Evolutionary conservation across 129 eudicot genomes (phyloP).

Genomic region (Chrysanthemum makinoi): DNA sequence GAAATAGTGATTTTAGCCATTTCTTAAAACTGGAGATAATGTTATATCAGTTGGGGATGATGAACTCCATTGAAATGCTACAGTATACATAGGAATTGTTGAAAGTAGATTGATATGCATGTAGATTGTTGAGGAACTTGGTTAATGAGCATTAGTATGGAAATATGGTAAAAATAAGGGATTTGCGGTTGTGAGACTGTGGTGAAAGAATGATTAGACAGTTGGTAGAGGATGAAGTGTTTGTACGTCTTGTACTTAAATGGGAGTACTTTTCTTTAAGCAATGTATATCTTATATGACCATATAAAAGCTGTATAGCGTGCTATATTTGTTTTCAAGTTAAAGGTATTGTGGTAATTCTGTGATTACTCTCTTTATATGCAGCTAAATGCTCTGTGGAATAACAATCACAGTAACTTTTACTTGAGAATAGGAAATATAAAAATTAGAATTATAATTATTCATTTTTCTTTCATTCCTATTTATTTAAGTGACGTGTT

Average conservation of each 20-base stretch:
- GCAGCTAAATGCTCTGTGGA: no score
- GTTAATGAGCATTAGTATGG: background rate
- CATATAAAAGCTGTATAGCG: no score
- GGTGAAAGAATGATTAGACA: slow-evolving; percentile 6
- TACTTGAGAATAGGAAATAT: no score
- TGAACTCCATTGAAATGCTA: slow-evolving; percentile 23
- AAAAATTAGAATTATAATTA: no score
- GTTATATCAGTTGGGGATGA: slow-evolving; percentile 31
- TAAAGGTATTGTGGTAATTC: no score
- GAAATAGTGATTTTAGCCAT: slow-evolving; percentile 29
- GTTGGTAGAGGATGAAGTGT: slow-evolving; percentile 27
- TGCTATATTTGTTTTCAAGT: no score
- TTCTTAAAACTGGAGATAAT: background rate
- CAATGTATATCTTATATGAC: background rate
- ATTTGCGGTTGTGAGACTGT: slow-evolving; percentile 27
- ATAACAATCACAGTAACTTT: no score
- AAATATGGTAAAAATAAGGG: slow-evolving; percentile 6
- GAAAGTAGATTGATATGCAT: slow-evolving; percentile 13
- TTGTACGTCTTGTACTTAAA: slow-evolving; percentile 30
- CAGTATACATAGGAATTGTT: slow-evolving; percentile 38
- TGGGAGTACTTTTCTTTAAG: background rate
- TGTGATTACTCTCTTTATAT: no score
- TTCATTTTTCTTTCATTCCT: no score
- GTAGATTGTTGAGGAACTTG: background rate
- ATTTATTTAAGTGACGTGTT: no score